Percentiles rank a stretch among this genome's conserved stretches.
phyloP scores from a whole-genome alignment of 768 basidiomycete genomes.

The Russula brevipes region DNA sequence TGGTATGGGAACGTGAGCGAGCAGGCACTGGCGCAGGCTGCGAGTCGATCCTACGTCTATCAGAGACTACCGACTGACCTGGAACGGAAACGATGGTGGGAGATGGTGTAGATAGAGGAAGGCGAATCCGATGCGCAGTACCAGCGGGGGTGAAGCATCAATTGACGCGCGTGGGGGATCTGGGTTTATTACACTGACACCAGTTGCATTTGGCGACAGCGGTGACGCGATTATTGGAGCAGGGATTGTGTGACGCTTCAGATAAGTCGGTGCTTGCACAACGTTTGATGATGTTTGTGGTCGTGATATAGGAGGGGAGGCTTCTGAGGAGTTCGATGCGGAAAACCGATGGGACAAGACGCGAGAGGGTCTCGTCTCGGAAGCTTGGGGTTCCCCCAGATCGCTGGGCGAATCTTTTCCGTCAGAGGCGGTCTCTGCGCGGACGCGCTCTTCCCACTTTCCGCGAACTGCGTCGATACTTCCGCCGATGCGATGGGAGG shows the following conservation, averaged over 20 bases:
- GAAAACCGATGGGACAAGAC: not conserved
- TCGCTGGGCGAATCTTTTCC: slow-evolving; percentile 27
- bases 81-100: slow-evolving; percentile 30
- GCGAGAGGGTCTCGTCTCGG: slow-evolving; percentile 3
- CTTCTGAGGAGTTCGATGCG: slow-evolving; percentile 4
- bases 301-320: slow-evolving; percentile 24
- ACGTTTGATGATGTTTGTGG: slow-evolving; percentile 26
- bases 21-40: slow-evolving; percentile 22
- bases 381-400: not conserved
- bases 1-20: slow-evolving; percentile 18
- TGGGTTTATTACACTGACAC: slow-evolving; percentile 52
- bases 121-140: slow-evolving; percentile 47
- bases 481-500: slow-evolving; percentile 59
- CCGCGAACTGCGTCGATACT: slow-evolving; percentile 67
- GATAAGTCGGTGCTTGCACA: slow-evolving; percentile 38
- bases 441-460: slow-evolving; percentile 70
- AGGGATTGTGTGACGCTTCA: slow-evolving; percentile 69
- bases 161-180: slow-evolving; percentile 41
- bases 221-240: slow-evolving; percentile 69
- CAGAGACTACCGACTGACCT: slow-evolving; percentile 32
- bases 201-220: slow-evolving; percentile 70
- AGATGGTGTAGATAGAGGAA: slow-evolving; percentile 41
- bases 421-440: slow-evolving; percentile 41
- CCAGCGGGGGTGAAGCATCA: slow-evolving; percentile 36
- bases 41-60: slow-evolving; percentile 27